These are phyloP conservation scores for Fraxinus dipetala DNA, from an alignment of 305 asterid genomes.

Conservation along the genomic window DNA sequence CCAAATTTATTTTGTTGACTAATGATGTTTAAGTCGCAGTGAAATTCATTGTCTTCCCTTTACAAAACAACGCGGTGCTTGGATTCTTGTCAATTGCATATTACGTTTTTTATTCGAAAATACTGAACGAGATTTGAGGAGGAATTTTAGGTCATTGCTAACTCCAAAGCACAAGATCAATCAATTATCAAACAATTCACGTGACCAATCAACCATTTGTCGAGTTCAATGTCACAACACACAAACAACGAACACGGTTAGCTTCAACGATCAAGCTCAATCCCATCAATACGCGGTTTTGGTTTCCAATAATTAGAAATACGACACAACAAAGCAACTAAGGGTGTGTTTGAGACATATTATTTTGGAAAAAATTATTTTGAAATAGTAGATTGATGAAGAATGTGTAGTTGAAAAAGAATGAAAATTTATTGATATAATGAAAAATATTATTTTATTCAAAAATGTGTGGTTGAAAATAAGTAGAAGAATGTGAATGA, in stretches of 20 bases:
- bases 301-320: neutral
- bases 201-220: conserved; percentile 23
- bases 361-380: no score
- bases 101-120: neutral
- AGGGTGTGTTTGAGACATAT: neutral
- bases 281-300: conserved; percentile 4
- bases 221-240: neutral
- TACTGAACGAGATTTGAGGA: neutral
- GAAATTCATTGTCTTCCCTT: neutral
- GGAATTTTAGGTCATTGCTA: neutral
- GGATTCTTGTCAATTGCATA: neutral
- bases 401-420: no score
- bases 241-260: neutral
- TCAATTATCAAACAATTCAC: conserved; percentile 26
- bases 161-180: neutral
- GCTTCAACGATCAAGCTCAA: neutral
- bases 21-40: neutral
- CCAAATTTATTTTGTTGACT: neutral
- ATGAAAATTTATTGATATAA: no score
- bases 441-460: no score
- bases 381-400: no score
- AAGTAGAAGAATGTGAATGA: no score
- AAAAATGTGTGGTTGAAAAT: no score
- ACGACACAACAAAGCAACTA: neutral
- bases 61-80: neutral